Evolutionary conservation across 495 filamentous ascomycete species (phyloP).

Genomic region (Penicillium angulare): DNA sequence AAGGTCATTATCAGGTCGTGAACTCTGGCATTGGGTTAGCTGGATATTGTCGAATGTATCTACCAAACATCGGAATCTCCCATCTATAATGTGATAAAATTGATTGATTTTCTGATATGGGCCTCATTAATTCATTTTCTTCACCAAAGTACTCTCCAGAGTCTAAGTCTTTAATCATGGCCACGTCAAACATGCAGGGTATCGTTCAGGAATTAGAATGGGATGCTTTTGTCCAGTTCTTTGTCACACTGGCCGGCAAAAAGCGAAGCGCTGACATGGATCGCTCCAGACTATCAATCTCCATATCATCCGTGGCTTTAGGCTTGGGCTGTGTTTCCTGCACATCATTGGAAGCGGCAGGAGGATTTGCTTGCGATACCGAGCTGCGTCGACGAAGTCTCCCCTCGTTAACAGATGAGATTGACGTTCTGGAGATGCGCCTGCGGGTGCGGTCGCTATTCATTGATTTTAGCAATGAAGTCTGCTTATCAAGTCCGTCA

Average conservation of each 20-base stretch:
- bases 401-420: constrained; percentile 37
- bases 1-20: no score
- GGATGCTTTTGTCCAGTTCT: constrained; percentile 17
- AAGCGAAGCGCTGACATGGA: constrained; percentile 85
- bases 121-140: no score
- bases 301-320: constrained; percentile 45
- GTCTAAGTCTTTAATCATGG: no score
- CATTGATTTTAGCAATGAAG: constrained; percentile 64
- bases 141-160: no score
- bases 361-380: constrained; percentile 23
- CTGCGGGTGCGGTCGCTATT: constrained; percentile 39
- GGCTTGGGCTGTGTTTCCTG: background rate
- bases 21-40: no score
- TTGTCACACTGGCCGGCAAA: constrained; percentile 67
- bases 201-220: constrained; percentile 6
- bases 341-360: background rate
- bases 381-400: constrained; percentile 39
- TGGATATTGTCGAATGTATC: no score
- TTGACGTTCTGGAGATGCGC: constrained; percentile 48
- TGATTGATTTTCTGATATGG: no score
- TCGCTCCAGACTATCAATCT: constrained; percentile 68
- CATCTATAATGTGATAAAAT: no score
- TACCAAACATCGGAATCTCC: no score
- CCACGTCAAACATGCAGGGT: no score
- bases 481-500: constrained; percentile 81